phyloP scores from a whole-genome alignment of 805 yeast genomes.

The Yamadazyma olivae region DNA sequence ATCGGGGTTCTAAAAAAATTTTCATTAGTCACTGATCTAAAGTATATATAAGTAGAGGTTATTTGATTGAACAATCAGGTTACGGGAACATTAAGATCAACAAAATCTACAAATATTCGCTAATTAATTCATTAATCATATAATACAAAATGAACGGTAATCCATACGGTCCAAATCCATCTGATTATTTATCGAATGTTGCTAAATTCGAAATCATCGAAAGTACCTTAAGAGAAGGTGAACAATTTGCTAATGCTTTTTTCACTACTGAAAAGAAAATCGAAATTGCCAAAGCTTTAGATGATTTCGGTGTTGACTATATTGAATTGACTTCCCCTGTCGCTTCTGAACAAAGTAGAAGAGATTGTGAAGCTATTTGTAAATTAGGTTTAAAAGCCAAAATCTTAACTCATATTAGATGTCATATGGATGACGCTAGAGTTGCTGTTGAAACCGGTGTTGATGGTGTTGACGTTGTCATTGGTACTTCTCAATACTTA shows the following conservation, averaged over 20 bases:
- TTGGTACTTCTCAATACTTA: slow-evolving; percentile 93
- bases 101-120: too few species aligned
- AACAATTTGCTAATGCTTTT: slow-evolving; percentile 97
- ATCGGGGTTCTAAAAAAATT: too few species aligned
- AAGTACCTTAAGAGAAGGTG: slow-evolving; percentile 96
- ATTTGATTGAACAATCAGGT: too few species aligned
- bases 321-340: slow-evolving; percentile 97
- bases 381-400: slow-evolving; percentile 94
- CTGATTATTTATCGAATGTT: slow-evolving; percentile 88
- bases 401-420: slow-evolving; percentile 93
- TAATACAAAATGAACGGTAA: slow-evolving; percentile 38
- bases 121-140: too few species aligned
- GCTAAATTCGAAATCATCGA: slow-evolving; percentile 87
- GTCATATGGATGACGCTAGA: slow-evolving; percentile 98
- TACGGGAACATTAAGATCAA: too few species aligned
- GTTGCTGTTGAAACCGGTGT: slow-evolving; percentile 98
- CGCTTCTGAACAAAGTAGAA: slow-evolving; percentile 90
- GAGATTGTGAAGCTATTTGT: slow-evolving; percentile 97
- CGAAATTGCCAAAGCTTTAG: slow-evolving; percentile 94
- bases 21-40: too few species aligned
- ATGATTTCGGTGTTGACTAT: slow-evolving; percentile 97
- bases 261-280: slow-evolving; percentile 92
- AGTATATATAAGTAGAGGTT: too few species aligned
- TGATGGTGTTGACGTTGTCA: slow-evolving; percentile 98
- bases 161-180: slow-evolving; percentile 96